phyloP scores from a whole-genome alignment of 2,329 filamentous ascomycete genomes.

The Apiospora pterosperma region DNA sequence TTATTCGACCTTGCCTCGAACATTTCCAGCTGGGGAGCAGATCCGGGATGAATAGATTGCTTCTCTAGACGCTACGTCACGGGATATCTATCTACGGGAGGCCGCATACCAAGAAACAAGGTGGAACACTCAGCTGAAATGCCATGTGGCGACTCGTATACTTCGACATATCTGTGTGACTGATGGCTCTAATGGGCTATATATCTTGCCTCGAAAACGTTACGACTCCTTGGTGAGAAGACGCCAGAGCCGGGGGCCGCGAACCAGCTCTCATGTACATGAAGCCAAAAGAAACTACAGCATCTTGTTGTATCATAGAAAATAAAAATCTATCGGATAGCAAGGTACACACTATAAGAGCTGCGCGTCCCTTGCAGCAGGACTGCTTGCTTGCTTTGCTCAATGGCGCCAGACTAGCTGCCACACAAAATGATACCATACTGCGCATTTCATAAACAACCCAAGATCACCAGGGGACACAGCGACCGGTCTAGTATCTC shows the following conservation, averaged over 20 bases:
- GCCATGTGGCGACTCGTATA: neutral
- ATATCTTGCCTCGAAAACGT: neutral
- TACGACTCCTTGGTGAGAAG: too few relatives aligned
- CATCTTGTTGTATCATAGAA: neutral
- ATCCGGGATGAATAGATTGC: neutral
- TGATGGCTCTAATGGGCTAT: neutral
- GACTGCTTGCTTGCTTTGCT: neutral
- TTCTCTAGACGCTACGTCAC: neutral
- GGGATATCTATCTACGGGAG: neutral
- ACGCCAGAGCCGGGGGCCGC: neutral
- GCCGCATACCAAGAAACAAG: neutral
- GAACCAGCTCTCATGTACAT: neutral
- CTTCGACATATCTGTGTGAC: neutral
- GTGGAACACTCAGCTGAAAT: neutral
- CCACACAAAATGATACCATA: neutral
- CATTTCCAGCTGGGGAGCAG: neutral
- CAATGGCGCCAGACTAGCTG: neutral
- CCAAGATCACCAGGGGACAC: neutral
- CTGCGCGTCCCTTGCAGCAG: neutral
- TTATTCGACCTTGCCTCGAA: neutral
- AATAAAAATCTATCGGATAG: neutral
- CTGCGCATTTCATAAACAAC: neutral
- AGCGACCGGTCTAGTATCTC: neutral
- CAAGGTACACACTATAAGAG: neutral
- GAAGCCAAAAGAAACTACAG: neutral